Base-by-base conservation (phyloP, 164 flowering plant genomes). In the Euptelea pleiosperma region DNA sequence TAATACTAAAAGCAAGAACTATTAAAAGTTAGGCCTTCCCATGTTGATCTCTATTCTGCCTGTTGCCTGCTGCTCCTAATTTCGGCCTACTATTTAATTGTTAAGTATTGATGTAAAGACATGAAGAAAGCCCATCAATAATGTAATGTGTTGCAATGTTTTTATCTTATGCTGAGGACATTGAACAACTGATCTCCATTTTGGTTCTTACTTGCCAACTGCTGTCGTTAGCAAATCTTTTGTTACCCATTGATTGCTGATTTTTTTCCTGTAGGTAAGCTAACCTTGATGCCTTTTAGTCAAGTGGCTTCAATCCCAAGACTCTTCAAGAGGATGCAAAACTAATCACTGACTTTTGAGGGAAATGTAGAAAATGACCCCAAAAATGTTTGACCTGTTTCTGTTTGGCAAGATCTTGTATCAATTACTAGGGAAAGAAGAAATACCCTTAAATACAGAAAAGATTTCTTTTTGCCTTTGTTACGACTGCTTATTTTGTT, bases 401-500 rank as follows among this genome's bases (percentile, higher is more conserved):
- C 42, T 26, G n/a, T 18, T 8, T 51, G 6, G 24, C 22, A 51
- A 16, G 36, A 37, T 36, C 16, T n/a, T n/a, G n/a, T n/a, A n/a
- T n/a, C n/a, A n/a, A n/a, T n/a, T n/a, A n/a, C n/a, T 2, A 22
- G 44, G 7, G 28, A 51, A 37, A 60, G 3, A 1, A 24, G 25
- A 22, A 26, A 18, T 12, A 49, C 25, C 25, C 24, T n/a, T 37
- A 31, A 3, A 11, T 22, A 0, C 10, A 26, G 12, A 39, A 15
- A 40, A 26, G 4, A 52, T 21, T 21, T 10, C 10, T 30, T 33
- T 58, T 18, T 30, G 2, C 48, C 4, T 66, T 45, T 60, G 33
- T 34, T 63, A 52, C 61, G 58, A 54, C 41, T 45, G 47, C 49
- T 69, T 62, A 2, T 25, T 68, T 72, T 77, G 58, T 70, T 71